Percentiles rank a stretch among this genome's conserved stretches.
Evolutionary conservation across 2,329 filamentous ascomycete species (phyloP).

Genomic region (Nannizziopsis arthrosporioides): DNA sequence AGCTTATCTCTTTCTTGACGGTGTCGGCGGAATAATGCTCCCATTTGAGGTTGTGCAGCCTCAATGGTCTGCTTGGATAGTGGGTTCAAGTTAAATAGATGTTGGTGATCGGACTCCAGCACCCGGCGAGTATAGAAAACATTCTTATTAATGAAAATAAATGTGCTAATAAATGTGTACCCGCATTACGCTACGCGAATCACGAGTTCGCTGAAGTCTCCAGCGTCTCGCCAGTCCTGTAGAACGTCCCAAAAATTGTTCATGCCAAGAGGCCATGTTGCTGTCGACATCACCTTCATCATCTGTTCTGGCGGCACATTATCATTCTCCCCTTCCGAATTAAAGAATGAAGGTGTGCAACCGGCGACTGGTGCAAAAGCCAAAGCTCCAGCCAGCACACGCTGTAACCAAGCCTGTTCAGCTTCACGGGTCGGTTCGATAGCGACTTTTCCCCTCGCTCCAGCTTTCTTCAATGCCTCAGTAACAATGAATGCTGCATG

Average conservation of each 20-base stretch:
- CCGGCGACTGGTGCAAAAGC: background rate
- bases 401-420: background rate
- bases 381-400: background rate
- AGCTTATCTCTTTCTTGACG: background rate
- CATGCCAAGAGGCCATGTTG: background rate
- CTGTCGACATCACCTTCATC: background rate
- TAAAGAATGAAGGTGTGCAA: slow-evolving; percentile 4
- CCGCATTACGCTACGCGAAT: background rate
- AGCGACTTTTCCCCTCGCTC: background rate
- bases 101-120: no score
- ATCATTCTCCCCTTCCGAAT: background rate
- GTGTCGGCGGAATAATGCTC: no score
- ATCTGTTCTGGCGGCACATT: background rate
- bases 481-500: slow-evolving; percentile 3
- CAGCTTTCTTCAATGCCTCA: background rate
- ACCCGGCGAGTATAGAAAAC: background rate
- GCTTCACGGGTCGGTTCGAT: slow-evolving; percentile 3
- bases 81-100: no score
- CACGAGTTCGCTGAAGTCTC: background rate
- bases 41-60: no score
- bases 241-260: slow-evolving; percentile 2
- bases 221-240: background rate
- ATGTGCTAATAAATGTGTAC: background rate
- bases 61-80: no score
- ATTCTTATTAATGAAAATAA: slow-evolving; percentile 4